Evolutionary conservation across 257 asterid genomes (phyloP), one percentile per base, ranked within the genome.

Genomic region (Coffea canephora): DNA sequence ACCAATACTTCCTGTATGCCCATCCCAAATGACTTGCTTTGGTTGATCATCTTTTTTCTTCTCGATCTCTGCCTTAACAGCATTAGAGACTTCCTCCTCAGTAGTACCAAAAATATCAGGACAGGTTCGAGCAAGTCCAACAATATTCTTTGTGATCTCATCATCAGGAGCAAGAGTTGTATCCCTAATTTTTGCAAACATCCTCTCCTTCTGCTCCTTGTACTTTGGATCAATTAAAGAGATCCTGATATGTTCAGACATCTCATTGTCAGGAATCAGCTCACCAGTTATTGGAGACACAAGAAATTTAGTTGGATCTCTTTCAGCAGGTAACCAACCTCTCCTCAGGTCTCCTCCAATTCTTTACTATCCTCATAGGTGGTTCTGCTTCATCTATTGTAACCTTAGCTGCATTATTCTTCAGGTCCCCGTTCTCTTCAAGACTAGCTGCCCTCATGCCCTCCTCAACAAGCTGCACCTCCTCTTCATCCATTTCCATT

Each of bases 401-500:
- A 61, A 61, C 76, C 89, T 52, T 89, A n/a, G 82, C 87, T 80
- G 85, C 97, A 69, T 80, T 82, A 79, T 72, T 88, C 83, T 81
- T 89, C 84, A 74, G 45, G 76, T 80, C 85, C 34, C 87, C 93
- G 81, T 86, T 86, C 81, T 93, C 98, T 79, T 90, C 98, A 61
- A 93, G 91, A 80, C 82, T 91, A 80, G 98, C 93, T 25, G 92
- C 97, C 86, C 86, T 85, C 97, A 95, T 91, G 67, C 98, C 97
- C 83, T 95, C 99, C 89, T 93, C 97, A 70, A 93, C 97, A 79
- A 95, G 88, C 89, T 91, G 92, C 64, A 90, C 92, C 92, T 95
- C 99, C 82, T 95, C 99, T 87, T 95, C 99, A 71, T 95, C 99
- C 99, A 95, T 95, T 72, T 93, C 98, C 99, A 93, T 95, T 82